These are phyloP conservation scores for Kuraishia piskuri DNA, from an alignment of 805 yeast species.

Conservation along the genomic window DNA sequence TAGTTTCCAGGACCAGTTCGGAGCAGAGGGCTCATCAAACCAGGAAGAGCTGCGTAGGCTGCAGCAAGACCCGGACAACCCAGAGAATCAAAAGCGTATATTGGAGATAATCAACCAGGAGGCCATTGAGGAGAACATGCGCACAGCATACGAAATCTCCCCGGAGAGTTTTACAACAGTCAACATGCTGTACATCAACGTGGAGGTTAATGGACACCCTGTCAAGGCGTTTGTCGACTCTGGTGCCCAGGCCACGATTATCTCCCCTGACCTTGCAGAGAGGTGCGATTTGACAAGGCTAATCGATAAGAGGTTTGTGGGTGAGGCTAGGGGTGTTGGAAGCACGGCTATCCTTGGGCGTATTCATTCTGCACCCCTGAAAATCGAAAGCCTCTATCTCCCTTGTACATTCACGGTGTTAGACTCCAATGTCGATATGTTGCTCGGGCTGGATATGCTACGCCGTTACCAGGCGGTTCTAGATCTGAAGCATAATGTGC, in stretches of 20 bases:
- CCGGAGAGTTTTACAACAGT: constrained; percentile 88
- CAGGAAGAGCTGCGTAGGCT: constrained; percentile 38
- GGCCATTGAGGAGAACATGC: constrained; percentile 72
- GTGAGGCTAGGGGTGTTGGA: constrained; percentile 91
- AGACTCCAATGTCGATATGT: constrained; percentile 63
- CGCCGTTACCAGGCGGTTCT: constrained; percentile 79
- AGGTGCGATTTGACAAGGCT: constrained; percentile 59
- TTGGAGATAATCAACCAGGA: constrained; percentile 60
- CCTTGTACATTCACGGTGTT: constrained; percentile 67
- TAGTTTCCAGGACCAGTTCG: constrained; percentile 24
- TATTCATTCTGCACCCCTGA: constrained; percentile 82
- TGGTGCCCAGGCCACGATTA: constrained; percentile 88
- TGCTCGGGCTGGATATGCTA: constrained; percentile 88
- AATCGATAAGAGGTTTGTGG: constrained; percentile 72
- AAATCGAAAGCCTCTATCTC: constrained; percentile 55
- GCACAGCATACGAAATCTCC: constrained; percentile 72
- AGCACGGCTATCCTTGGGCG: constrained; percentile 68
- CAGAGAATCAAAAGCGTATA: constrained; percentile 57
- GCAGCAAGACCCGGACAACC: constrained; percentile 61
- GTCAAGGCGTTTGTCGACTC: constrained; percentile 94
- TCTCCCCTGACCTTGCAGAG: constrained; percentile 72
- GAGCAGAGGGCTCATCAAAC: constrained; percentile 1
- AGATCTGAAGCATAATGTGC: constrained; percentile 57
- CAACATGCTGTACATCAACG: constrained; percentile 72
- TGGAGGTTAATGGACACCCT: constrained; percentile 70